A percentile compares a stretch with the other conserved stretches of the same genome.
These are phyloP conservation scores for carrot (Daucus carota) DNA, from an alignment of 129 eudicot species.

Conservation along the genomic window DH1_v3.0 NC_030388.2:21055501-21056000, in stretches of 20 bases:
- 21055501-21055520: not conserved
- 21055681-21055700: constrained; percentile 35
- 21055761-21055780: constrained; percentile 72
- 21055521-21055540: not conserved
- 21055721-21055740: constrained; percentile 63
- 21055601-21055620: constrained; percentile 71
- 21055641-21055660: constrained; percentile 56
- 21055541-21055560: not conserved
- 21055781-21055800: constrained; percentile 85
- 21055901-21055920: not conserved
- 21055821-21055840: constrained; percentile 39
- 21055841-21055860: not conserved
- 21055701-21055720: constrained; percentile 74
- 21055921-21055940: not conserved
- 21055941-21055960: not conserved
- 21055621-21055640: constrained; percentile 70
- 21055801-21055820: constrained; percentile 64
- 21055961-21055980: not conserved
- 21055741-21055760: constrained; percentile 61
- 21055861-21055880: not conserved
- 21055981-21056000: not conserved
- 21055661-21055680: constrained; percentile 31
- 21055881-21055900: not conserved
- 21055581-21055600: constrained; percentile 96
- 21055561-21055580: not conserved